Percentiles rank a stretch among this genome's conserved stretches.
Evolutionary conservation across 257 asterid genomes (phyloP).

Genomic region (Galeopsis tetrahit): DNA sequence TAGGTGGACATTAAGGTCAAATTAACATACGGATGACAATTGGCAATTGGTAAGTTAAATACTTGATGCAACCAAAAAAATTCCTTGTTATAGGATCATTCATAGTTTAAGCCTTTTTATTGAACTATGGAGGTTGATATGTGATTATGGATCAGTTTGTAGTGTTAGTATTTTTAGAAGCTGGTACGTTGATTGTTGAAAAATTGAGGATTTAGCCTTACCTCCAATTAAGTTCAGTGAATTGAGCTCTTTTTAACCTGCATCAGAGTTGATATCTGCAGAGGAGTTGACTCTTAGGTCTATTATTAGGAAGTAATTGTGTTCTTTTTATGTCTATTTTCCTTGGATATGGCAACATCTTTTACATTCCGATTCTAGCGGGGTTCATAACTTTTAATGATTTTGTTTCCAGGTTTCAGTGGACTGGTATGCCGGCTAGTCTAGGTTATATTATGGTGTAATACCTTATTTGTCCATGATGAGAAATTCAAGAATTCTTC

Average conservation of each 20-base stretch:
- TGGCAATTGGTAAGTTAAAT: not conserved
- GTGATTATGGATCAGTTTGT: not conserved
- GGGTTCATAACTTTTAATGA: not conserved
- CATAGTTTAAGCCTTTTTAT: constrained; percentile 6
- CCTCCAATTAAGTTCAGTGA: not conserved
- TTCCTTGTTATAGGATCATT: not conserved
- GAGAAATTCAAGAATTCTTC: not conserved
- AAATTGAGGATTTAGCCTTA: constrained; percentile 9
- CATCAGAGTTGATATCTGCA: not conserved
- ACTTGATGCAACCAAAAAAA: not conserved
- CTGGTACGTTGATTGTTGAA: not conserved
- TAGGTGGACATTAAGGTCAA: not conserved
- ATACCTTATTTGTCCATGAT: not conserved
- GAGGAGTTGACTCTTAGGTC: constrained; percentile 1
- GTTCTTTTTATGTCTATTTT: not conserved
- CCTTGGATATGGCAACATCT: not conserved
- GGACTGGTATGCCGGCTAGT: not conserved
- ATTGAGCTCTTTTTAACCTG: not conserved
- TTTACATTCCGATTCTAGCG: not conserved
- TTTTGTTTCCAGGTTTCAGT: not conserved
- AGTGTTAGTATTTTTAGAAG: not conserved
- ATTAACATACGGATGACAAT: constrained; percentile 5
- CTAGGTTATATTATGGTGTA: not conserved
- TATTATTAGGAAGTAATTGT: not conserved
- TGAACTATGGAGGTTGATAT: not conserved